Percentiles rank a stretch among this genome's conserved stretches.
Evolutionary conservation across 139 green algal genomes (phyloP).

Genomic region (Auxenochlorella pyrenoidosa): DNA sequence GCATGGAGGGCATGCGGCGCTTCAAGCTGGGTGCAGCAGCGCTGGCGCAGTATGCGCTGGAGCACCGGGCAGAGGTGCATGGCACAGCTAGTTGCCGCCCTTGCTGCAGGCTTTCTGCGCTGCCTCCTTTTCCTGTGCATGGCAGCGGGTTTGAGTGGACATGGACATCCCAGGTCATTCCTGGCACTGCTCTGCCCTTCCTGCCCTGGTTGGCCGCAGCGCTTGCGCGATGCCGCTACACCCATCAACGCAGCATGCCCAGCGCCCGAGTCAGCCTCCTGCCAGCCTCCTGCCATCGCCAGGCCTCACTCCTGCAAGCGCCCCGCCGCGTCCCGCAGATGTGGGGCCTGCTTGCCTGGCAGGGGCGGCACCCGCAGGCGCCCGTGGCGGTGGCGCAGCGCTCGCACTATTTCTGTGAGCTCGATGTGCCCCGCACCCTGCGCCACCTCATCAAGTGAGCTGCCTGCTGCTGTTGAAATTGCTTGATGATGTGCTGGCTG

Average conservation of each 20-base stretch:
- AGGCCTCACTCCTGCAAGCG: not conserved
- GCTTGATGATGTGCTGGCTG: too few relatives aligned
- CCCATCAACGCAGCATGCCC: too few relatives aligned
- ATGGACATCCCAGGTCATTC: too few relatives aligned
- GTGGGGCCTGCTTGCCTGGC: constrained; percentile 75
- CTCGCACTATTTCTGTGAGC: constrained; percentile 83
- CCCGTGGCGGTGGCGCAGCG: constrained; percentile 77
- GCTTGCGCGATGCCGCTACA: too few relatives aligned
- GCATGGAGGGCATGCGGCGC: constrained; percentile 51
- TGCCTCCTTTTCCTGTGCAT: too few relatives aligned
- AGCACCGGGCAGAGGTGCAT: constrained; percentile 61
- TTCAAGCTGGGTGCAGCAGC: constrained; percentile 72
- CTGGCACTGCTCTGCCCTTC: too few relatives aligned
- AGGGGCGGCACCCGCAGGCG: constrained; percentile 75
- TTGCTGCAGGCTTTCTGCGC: too few relatives aligned
- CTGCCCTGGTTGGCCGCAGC: too few relatives aligned
- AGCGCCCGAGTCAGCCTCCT: not conserved
- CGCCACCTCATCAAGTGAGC: constrained; percentile 30
- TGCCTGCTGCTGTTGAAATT: too few relatives aligned
- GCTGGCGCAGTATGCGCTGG: constrained; percentile 68
- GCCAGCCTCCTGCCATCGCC: not conserved
- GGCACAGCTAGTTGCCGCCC: not conserved
- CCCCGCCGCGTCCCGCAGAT: constrained; percentile 29
- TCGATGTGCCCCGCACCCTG: constrained; percentile 62
- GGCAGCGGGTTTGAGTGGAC: too few relatives aligned